Evolutionary conservation across 2,329 filamentous ascomycete genomes (phyloP), one percentile per base, ranked within the genome.

Genomic region (Camptophora hylomeconis): DNA sequence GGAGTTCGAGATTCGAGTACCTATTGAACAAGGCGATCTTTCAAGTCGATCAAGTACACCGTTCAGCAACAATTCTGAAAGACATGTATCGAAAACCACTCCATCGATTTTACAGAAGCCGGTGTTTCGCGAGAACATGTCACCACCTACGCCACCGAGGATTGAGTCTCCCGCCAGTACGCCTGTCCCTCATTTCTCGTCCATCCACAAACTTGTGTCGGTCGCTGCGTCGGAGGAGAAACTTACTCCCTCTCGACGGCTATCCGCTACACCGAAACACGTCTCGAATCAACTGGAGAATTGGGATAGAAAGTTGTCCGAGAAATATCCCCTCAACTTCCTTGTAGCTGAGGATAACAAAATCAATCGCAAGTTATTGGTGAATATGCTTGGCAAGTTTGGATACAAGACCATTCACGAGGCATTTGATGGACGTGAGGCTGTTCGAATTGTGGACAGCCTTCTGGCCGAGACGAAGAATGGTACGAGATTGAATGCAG

Each of bases 261-360:
- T 35, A 17, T 30, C 24, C 23, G 17, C 18, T 9, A 20, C n/a
- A 12, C 17, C 29, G 14, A 6, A 13, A 5, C 7, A 12, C 15
- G 10, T 15, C 11, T 14, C 9, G 5, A 28, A 21, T 10, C 7
- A 17, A n/a, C 21, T 21, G 6, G n/a, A n/a, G 7, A 28, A 30
- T n/a, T 41, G 40, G 41, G 72, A 78, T 44, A 62, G 64, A 24
- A 59, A 67, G 9, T 59, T 80, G 3, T 71, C 68, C 3, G 52
- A 56, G 25, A 69, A 68, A 40, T 60, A 70, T 35, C 76, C 76
- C 1, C 59, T 80, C 6, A 75, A 67, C 7, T 74, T 81, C 38
- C 60, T 81, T 3, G 69, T 81, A 2, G 76, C 73, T 3, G 76
- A 81, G 53, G 76, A 81, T 51, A 81, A 81, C 50, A 67, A 67